Evolutionary conservation across 345 rosid genomes (phyloP), one percentile per base, ranked within the genome.

Genomic region (Camelina neglecta): DNA sequence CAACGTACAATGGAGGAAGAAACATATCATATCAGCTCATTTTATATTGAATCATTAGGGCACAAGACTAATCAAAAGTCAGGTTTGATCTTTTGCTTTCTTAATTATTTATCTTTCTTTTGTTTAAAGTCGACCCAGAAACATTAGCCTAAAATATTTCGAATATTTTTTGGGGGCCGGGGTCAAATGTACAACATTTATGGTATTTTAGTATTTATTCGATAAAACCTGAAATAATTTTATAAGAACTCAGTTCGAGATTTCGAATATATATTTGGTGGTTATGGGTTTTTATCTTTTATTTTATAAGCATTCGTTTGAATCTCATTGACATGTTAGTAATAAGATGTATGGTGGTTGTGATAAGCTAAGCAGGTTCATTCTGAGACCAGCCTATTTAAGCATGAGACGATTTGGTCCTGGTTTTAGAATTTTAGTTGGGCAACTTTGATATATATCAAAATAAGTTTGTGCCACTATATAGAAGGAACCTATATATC

Each of bases 1-100:
- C 44, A 62, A 59, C 69, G 65, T 61, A 76, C 75, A 76, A 62
- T 35, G 64, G 68, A 69, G 65, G 74, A 62, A 62, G 80, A 62
- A 69, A 33, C 65, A 54, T 54, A 29, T 29, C 31, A 29, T 29
- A 35, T 62, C 65, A 31, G 69, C 57, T 68, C 74, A 50, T 75
- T 57, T 68, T 62, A 42, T 69, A 62, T 69, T 65, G 70, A 48
- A 69, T 76, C 36, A 55, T 45, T 69, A 76, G 26, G 53, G 60
- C 12, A 76, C 71, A 69, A n/a, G 35, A 69, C 75, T 76, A 76
- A 57, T 69, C 60, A 68, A 6, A 55, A 35, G 58, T 26, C 49
- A 63, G 80, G 75, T 76, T 45, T 70, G 71, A 76, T 62, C 75
- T 53, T 45, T 45, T 44, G 11, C 23, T 44, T 23, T 31, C 24